Conservation (phyloP, 805 yeast genomes). For the Sungouiozyma ichnusensis region DNA sequence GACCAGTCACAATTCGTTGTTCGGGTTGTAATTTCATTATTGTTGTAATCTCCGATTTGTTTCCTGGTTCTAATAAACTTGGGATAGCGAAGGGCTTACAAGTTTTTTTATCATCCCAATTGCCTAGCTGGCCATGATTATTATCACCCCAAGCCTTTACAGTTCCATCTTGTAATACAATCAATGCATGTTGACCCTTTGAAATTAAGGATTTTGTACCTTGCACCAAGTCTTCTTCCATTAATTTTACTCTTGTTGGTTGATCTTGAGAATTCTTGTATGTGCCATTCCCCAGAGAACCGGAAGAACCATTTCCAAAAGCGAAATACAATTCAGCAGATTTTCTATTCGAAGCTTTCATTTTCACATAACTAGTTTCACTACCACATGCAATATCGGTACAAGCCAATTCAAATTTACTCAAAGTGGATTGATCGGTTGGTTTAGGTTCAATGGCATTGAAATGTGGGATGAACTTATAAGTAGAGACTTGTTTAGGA, state of each 20-base stretch:
- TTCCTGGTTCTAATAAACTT: constrained; percentile 10
- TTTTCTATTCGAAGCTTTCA: constrained; percentile 19
- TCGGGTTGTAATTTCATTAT: constrained; percentile 29
- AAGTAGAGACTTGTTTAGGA: constrained; percentile 44
- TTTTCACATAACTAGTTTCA: constrained; percentile 46
- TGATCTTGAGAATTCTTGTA: constrained; percentile 62
- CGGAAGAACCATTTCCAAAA: constrained; percentile 78
- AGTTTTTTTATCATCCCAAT: constrained; percentile 41
- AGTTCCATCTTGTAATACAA: constrained; percentile 51
- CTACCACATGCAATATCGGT: constrained; percentile 58
- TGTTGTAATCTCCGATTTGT: not conserved
- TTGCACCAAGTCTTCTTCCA: constrained; percentile 34
- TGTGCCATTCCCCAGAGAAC: constrained; percentile 75
- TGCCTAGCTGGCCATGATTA: constrained; percentile 69
- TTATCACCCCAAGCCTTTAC: constrained; percentile 80
- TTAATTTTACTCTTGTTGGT: constrained; percentile 45
- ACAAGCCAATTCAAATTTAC: constrained; percentile 37
- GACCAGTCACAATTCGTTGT: constrained; percentile 57
- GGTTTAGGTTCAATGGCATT: constrained; percentile 23
- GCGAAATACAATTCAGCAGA: constrained; percentile 36
- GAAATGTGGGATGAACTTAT: constrained; percentile 32
- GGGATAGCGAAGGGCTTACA: constrained; percentile 48
- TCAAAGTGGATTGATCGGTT: not conserved
- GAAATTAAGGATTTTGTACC: constrained; percentile 37
- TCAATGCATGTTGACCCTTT: constrained; percentile 52